phyloP scores from a whole-genome alignment of 176 grass and related monocot species.

The Phyllostachys edulis region DNA sequence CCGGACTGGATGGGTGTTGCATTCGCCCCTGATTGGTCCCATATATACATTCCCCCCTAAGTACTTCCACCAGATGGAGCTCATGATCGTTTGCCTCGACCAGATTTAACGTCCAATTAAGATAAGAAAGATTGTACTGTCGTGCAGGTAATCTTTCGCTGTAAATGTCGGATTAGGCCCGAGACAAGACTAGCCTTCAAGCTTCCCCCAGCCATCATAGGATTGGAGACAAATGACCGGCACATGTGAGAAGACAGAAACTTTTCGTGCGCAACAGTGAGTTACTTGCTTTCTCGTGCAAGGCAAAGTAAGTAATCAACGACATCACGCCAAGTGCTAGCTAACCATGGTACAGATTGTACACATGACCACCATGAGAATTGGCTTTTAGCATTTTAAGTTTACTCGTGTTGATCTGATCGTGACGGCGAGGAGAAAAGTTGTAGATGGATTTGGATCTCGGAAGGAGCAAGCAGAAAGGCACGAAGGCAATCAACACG shows the following conservation, averaged over 20 bases:
- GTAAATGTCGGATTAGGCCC: neutral
- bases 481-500: neutral
- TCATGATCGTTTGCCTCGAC: neutral
- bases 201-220: neutral
- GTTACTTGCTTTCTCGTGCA: neutral
- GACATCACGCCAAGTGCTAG: neutral
- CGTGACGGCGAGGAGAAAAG: neutral
- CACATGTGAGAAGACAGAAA: too few species aligned
- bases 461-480: neutral
- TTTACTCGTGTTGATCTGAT: neutral
- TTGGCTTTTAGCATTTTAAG: neutral
- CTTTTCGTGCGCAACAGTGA: neutral
- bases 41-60: neutral
- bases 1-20: too few species aligned
- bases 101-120: conserved; percentile 30
- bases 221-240: neutral
- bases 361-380: neutral
- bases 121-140: neutral
- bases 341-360: neutral
- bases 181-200: neutral
- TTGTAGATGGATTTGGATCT: neutral
- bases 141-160: neutral
- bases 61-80: neutral
- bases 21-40: too few species aligned
- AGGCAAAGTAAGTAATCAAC: neutral